Evolutionary conservation across 78 protist species (phyloP).

Genomic region (Dictyostelium capitatum): DNA sequence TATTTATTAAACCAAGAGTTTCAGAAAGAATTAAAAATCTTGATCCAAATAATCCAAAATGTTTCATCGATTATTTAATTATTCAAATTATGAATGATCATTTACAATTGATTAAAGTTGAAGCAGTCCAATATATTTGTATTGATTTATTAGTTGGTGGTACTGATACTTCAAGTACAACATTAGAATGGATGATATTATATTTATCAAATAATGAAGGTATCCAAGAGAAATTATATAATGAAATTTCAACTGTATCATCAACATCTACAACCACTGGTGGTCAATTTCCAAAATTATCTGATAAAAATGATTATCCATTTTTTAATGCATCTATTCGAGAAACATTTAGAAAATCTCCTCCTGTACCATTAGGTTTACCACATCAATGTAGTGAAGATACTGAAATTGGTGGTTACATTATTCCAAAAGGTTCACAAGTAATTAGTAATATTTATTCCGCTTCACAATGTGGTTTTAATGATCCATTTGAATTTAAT

Average conservation of each 20-base stretch:
- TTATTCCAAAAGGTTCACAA: constrained; percentile 44
- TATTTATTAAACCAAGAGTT: constrained; percentile 16
- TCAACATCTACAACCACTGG: background rate
- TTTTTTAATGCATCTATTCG: constrained; percentile 8
- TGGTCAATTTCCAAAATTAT: background rate
- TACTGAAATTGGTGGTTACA: constrained; percentile 30
- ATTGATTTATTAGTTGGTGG: constrained; percentile 70
- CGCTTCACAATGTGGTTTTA: background rate
- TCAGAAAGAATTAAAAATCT: background rate
- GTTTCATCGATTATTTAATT: constrained; percentile 48
- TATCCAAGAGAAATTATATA: constrained; percentile 30
- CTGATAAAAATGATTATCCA: constrained; percentile 6
- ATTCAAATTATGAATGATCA: constrained; percentile 26
- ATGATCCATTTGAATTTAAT: constrained; percentile 28
- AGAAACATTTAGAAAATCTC: constrained; percentile 24
- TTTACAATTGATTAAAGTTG: background rate
- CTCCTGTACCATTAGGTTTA: constrained; percentile 36
- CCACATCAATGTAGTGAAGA: constrained; percentile 23
- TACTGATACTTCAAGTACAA: constrained; percentile 36
- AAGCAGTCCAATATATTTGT: constrained; percentile 22
- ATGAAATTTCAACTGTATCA: constrained; percentile 7
- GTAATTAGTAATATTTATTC: constrained; percentile 21
- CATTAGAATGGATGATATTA: constrained; percentile 51
- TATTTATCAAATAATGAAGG: constrained; percentile 32
- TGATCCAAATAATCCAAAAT: constrained; percentile 47